Conservation (phyloP, 2,329 filamentous ascomycete species). For the Pleomassaria siparia region DNA sequence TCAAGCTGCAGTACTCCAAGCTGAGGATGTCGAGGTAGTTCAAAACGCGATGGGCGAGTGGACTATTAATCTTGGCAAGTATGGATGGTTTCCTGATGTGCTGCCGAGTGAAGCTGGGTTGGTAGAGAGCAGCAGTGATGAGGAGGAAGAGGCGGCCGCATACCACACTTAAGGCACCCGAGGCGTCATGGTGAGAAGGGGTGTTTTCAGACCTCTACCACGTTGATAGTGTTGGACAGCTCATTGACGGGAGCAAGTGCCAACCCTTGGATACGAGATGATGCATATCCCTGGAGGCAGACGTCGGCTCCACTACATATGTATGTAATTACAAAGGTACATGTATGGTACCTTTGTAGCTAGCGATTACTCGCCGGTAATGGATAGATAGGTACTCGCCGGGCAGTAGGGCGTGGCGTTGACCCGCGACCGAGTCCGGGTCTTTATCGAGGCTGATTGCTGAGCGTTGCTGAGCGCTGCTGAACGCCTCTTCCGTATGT, state of each 20-base stretch:
- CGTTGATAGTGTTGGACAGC: conserved; percentile 6
- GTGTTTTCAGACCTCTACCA: conserved; percentile 6
- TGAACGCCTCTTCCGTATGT: conserved; percentile 18
- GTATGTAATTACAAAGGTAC: background rate
- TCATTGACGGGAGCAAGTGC: conserved; percentile 14
- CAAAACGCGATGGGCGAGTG: conserved; percentile 51
- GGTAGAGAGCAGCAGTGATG: conserved; percentile 36
- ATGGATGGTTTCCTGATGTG: conserved; percentile 55
- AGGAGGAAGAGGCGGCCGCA: conserved; percentile 29
- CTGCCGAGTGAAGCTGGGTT: conserved; percentile 51
- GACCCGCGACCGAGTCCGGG: conserved; percentile 24
- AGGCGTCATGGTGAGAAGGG: conserved; percentile 1
- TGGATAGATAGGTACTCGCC: conserved; percentile 19
- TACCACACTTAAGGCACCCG: conserved; percentile 33
- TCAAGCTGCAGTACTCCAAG: conserved; percentile 49
- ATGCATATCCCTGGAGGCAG: background rate
- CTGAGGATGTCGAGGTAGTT: conserved; percentile 52
- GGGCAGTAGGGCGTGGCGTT: conserved; percentile 15
- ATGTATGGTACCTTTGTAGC: conserved; percentile 7
- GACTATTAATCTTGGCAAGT: conserved; percentile 47
- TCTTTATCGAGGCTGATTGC: conserved; percentile 29
- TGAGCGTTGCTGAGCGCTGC: too few relatives aligned
- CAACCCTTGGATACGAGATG: background rate
- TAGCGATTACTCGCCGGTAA: conserved; percentile 10
- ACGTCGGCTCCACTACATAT: background rate